Evolutionary conservation across 495 filamentous ascomycete species (phyloP).

Genomic region (Massariosphaeria phaeospora): DNA sequence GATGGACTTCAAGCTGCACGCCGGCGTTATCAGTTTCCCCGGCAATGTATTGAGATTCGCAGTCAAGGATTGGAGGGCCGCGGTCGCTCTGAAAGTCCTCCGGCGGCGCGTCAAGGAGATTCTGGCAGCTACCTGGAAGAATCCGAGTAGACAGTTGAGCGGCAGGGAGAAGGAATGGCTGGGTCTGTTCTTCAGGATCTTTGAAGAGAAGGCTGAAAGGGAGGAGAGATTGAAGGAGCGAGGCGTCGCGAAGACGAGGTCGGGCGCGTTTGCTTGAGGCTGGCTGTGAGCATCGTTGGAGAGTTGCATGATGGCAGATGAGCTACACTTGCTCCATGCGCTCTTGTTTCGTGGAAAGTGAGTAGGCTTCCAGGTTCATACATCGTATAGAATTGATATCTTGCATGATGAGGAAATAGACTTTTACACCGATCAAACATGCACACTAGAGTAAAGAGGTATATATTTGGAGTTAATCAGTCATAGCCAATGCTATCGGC

Average conservation of each 20-base stretch:
- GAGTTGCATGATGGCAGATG: too few species aligned
- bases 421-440: too few species aligned
- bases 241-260: slow-evolving; percentile 15
- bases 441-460: too few species aligned
- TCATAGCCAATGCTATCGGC: too few species aligned
- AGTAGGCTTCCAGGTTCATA: too few species aligned
- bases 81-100: slow-evolving; percentile 77
- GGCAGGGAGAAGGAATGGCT: slow-evolving; percentile 29
- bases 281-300: too few species aligned
- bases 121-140: slow-evolving; percentile 25
- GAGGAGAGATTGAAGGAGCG: slow-evolving; percentile 27
- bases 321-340: too few species aligned
- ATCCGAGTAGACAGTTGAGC: slow-evolving; percentile 18
- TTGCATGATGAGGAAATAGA: too few species aligned
- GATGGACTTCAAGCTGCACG: slow-evolving; percentile 77
- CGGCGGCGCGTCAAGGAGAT: slow-evolving; percentile 42
- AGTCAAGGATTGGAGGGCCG: slow-evolving; percentile 82
- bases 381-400: too few species aligned
- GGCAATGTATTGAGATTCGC: slow-evolving; percentile 82
- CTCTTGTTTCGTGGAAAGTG: too few species aligned
- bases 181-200: slow-evolving; percentile 24
- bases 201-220: slow-evolving; percentile 19
- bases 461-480: too few species aligned
- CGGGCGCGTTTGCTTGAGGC: too few species aligned
- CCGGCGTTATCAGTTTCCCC: slow-evolving; percentile 80